These are phyloP conservation scores for Barnettozyma hawaiiensis DNA, from an alignment of 1,139 yeast species.

Conservation along the genomic window DNA sequence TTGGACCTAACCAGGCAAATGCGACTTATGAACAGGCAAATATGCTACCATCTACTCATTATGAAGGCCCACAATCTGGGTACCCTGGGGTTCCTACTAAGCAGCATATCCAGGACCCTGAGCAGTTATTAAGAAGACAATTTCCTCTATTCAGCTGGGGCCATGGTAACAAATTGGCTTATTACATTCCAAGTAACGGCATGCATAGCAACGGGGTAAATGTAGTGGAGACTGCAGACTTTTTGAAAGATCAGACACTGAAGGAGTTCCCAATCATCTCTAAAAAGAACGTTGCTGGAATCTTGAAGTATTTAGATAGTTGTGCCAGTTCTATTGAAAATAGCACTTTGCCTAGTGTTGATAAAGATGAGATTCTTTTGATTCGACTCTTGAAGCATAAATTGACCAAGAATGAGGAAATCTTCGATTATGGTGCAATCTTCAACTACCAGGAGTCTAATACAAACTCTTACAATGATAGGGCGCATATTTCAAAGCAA, in stretches of 20 bases:
- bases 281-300: conserved; percentile 18
- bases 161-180: conserved; percentile 39
- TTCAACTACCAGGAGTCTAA: conserved; percentile 16
- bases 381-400: conserved; percentile 22
- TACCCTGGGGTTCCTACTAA: not conserved
- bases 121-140: conserved; percentile 42
- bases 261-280: conserved; percentile 30
- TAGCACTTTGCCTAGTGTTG: conserved; percentile 5
- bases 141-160: conserved; percentile 80
- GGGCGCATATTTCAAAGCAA: conserved; percentile 5
- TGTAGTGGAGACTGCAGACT: conserved; percentile 29
- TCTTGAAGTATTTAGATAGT: conserved; percentile 19
- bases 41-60: not conserved
- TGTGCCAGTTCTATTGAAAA: conserved; percentile 11
- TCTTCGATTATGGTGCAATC: conserved; percentile 20
- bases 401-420: conserved; percentile 11
- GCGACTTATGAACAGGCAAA: not conserved
- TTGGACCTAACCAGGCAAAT: not conserved
- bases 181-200: conserved; percentile 38
- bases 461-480: conserved; percentile 4
- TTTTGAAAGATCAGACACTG: conserved; percentile 28
- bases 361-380: conserved; percentile 20
- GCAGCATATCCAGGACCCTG: conserved; percentile 16
- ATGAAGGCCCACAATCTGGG: not conserved
- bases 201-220: conserved; percentile 26